These are phyloP conservation scores for Zygosaccharomyces siamensis DNA, from an alignment of 805 yeast species.

Conservation along the genomic window DNA sequence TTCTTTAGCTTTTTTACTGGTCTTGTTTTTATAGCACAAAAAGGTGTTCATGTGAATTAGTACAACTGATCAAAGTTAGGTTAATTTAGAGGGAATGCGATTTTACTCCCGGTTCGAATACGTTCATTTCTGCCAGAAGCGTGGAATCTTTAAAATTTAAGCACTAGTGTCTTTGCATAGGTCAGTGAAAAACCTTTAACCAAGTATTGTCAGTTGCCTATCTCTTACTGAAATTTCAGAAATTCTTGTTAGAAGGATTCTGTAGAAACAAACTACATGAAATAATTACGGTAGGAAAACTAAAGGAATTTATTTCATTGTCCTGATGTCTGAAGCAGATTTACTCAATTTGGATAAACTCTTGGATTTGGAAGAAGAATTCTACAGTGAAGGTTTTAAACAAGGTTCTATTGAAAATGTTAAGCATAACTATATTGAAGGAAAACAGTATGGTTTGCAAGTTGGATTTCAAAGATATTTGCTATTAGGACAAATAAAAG, in stretches of 20 bases:
- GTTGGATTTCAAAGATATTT: slow-evolving; percentile 69
- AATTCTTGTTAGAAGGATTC: no score
- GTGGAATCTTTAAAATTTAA: no score
- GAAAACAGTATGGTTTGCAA: slow-evolving; percentile 79
- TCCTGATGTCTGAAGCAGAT: background rate
- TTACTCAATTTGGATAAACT: slow-evolving; percentile 46
- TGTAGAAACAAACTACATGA: background rate
- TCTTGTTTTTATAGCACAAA: background rate
- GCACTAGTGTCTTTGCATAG: no score
- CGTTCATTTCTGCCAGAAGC: no score
- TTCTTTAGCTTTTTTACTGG: background rate
- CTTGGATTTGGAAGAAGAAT: slow-evolving; percentile 52
- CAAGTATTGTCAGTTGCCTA: no score
- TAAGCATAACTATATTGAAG: slow-evolving; percentile 60
- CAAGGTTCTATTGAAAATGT: slow-evolving; percentile 68
- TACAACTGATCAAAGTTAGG: no score
- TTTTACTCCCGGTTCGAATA: no score
- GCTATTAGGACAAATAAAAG: slow-evolving; percentile 62
- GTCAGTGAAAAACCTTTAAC: no score
- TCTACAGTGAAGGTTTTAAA: slow-evolving; percentile 60
- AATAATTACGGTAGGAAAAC: background rate
- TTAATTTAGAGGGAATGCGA: no score
- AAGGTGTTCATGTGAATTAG: no score
- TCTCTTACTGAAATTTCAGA: no score
- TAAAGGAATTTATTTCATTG: background rate